These are phyloP conservation scores for Cytidiella melzeri DNA, from an alignment of 768 basidiomycete species.

Conservation along the genomic window DNA sequence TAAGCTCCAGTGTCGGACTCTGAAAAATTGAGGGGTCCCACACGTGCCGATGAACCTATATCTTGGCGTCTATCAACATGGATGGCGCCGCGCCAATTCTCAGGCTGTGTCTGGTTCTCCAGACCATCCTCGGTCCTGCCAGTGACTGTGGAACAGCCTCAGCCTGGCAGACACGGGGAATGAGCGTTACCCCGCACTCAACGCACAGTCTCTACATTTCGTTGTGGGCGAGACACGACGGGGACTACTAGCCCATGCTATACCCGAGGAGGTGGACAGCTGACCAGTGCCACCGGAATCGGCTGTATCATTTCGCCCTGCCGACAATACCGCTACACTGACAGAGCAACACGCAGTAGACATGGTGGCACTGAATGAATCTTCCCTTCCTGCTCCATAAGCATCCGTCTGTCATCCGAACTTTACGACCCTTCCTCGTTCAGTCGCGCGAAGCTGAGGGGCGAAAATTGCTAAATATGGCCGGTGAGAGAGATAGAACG, in stretches of 20 bases:
- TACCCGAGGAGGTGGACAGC: neutral
- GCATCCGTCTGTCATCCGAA: neutral
- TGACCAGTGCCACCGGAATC: neutral
- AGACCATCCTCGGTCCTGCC: constrained; percentile 6
- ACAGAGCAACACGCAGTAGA: neutral
- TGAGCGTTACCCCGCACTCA: constrained; percentile 16
- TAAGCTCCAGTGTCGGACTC: constrained; percentile 13
- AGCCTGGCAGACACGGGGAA: constrained; percentile 11
- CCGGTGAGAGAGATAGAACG: neutral
- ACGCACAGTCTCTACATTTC: constrained; percentile 1
- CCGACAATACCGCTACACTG: neutral
- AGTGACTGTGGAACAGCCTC: constrained; percentile 5
- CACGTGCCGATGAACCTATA: constrained; percentile 17
- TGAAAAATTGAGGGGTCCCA: constrained; percentile 19
- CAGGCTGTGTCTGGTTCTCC: neutral
- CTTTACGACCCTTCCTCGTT: constrained; percentile 27
- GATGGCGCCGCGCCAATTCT: constrained; percentile 2
- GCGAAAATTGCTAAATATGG: constrained; percentile 38
- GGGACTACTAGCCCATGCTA: neutral
- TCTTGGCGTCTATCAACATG: neutral
- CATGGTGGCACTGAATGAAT: neutral
- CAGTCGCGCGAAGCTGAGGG: constrained; percentile 41
- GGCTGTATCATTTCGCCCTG: neutral
- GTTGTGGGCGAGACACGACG: neutral
- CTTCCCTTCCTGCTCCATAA: neutral